A percentile compares a stretch with the other conserved stretches of the same genome.
Evolutionary conservation across 2,329 filamentous ascomycete species (phyloP).

Genomic region (Cladobotryum mycophilum): DNA sequence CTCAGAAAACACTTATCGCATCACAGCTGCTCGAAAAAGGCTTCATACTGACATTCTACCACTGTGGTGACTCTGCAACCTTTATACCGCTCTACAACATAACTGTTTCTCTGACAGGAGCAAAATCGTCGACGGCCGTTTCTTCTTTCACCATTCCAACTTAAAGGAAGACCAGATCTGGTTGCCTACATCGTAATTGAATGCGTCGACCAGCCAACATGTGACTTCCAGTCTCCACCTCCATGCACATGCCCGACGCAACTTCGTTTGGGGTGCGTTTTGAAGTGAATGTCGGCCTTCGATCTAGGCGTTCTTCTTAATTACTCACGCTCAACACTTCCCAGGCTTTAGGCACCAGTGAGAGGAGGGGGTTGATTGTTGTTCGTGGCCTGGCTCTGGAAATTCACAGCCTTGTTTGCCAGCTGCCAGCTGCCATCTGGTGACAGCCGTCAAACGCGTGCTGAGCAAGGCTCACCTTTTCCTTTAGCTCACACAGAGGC

Average conservation of each 20-base stretch:
- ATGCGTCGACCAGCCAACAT: not conserved
- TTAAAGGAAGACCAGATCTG: no score
- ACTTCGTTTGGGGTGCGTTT: not conserved
- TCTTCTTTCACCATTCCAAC: not conserved
- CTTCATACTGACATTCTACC: no score
- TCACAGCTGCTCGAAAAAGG: no score
- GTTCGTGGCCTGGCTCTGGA: not conserved
- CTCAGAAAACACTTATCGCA: no score
- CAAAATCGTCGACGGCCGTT: not conserved
- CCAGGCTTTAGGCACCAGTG: not conserved
- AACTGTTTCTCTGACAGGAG: no score
- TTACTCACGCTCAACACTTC: not conserved
- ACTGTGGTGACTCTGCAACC: no score
- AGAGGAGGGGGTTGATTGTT: not conserved
- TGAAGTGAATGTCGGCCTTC: not conserved
- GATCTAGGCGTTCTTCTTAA: not conserved
- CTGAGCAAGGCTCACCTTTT: not conserved
- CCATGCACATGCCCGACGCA: not conserved
- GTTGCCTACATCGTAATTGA: no score
- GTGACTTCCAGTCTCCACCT: not conserved
- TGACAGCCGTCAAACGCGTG: not conserved
- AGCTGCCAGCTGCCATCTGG: slow-evolving; percentile 3
- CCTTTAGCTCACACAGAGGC: not conserved
- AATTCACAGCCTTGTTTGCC: not conserved
- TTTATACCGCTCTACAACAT: no score